These are phyloP conservation scores for Aspergillus persii DNA, from an alignment of 2,329 filamentous ascomycete species.

Conservation along the genomic window DNA sequence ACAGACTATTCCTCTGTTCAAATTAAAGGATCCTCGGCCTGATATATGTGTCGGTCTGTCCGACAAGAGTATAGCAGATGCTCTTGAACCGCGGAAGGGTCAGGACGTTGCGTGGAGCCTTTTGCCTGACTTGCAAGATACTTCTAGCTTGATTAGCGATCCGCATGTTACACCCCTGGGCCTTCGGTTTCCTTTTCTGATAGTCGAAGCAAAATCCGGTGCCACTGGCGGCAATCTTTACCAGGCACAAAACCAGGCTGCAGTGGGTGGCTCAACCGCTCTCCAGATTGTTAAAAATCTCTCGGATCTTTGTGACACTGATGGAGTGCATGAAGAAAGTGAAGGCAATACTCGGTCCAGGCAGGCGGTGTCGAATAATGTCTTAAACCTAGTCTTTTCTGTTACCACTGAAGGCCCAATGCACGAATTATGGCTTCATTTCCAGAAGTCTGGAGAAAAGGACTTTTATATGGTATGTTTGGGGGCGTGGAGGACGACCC, in stretches of 20 bases:
- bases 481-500: background rate
- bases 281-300: no score
- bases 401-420: background rate
- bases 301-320: no score
- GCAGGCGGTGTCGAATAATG: no score
- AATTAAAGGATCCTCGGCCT: background rate
- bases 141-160: background rate
- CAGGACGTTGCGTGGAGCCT: background rate
- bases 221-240: constrained; percentile 5
- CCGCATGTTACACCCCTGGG: background rate
- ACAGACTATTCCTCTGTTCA: background rate
- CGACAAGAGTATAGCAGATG: background rate
- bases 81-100: constrained; percentile 24
- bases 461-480: background rate
- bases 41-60: constrained; percentile 2
- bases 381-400: no score
- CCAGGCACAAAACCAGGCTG: constrained; percentile 7
- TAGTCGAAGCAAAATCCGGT: constrained; percentile 6
- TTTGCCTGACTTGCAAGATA: background rate
- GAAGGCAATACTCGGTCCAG: no score
- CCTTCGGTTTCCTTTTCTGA: constrained; percentile 8
- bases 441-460: background rate
- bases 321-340: no score
- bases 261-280: background rate
- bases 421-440: background rate